These are phyloP conservation scores for Senna tora DNA, from an alignment of 306 rosid genomes.

Conservation along the genomic window DNA sequence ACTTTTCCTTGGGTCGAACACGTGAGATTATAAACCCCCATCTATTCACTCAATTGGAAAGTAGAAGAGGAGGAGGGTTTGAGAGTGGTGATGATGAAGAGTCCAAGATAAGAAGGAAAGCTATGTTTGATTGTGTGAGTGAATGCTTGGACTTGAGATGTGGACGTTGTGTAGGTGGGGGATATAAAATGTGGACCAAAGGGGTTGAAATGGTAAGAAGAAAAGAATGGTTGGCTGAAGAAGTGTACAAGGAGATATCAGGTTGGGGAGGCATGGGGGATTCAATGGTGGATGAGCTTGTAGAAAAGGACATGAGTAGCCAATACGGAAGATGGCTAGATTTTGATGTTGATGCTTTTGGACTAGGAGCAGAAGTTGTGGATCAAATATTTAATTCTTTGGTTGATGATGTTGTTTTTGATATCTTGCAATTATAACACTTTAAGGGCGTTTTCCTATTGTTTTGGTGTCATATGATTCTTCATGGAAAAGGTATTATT, in stretches of 20 bases:
- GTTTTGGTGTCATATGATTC: background rate
- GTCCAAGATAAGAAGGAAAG: conserved; percentile 55
- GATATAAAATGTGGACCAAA: conserved; percentile 64
- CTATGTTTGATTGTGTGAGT: conserved; percentile 65
- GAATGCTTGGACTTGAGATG: conserved; percentile 76
- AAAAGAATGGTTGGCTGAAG: conserved; percentile 57
- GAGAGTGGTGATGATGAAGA: conserved; percentile 42
- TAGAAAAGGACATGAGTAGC: conserved; percentile 75
- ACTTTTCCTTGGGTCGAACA: conserved; percentile 59
- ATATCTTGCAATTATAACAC: conserved; percentile 42
- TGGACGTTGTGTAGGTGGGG: conserved; percentile 54
- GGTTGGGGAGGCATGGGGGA: conserved; percentile 65
- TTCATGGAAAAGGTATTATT: conserved; percentile 29
- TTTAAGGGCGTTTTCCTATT: background rate
- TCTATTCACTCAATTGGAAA: conserved; percentile 67
- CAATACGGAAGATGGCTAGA: conserved; percentile 68
- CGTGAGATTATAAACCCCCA: conserved; percentile 61
- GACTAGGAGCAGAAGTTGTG: conserved; percentile 56
- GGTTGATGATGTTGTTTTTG: conserved; percentile 61
- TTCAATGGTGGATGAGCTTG: conserved; percentile 79
- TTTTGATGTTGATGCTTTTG: conserved; percentile 55
- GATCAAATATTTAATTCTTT: conserved; percentile 58
- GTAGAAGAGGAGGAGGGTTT: conserved; percentile 47
- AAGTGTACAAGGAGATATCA: conserved; percentile 63
- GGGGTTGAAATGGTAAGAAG: conserved; percentile 65